Evolutionary conservation across 2,329 filamentous ascomycete species (phyloP).

Genomic region (Xylariales sp.): DNA sequence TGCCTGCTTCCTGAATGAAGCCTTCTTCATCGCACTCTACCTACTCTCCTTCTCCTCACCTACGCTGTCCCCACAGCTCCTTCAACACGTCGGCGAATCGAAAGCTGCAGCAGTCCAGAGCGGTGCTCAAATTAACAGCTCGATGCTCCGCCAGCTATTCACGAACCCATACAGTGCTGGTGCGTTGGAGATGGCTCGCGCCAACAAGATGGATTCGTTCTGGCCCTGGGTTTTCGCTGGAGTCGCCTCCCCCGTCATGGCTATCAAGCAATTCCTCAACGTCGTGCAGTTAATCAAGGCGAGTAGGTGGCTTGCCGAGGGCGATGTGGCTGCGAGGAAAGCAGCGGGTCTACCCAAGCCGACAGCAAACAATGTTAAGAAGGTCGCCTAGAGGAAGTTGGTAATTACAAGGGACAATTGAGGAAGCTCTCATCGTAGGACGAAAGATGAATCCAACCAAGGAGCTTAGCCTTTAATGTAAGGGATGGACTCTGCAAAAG

Average conservation of each 20-base stretch:
- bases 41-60: conserved; percentile 95
- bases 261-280: conserved; percentile 89
- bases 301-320: conserved; percentile 85
- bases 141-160: conserved; percentile 70
- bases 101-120: conserved; percentile 52
- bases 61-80: conserved; percentile 78
- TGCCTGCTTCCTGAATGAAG: conserved; percentile 85
- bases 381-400: conserved; percentile 13
- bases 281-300: conserved; percentile 91
- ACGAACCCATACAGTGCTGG: conserved; percentile 87
- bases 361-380: conserved; percentile 29
- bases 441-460: too few relatives aligned
- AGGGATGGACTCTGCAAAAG: too few relatives aligned
- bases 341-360: conserved; percentile 46
- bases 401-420: too few relatives aligned
- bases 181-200: conserved; percentile 84
- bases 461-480: too few relatives aligned
- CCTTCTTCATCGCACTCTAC: conserved; percentile 98
- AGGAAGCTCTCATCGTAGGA: too few relatives aligned
- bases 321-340: conserved; percentile 67
- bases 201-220: conserved; percentile 84
- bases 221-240: conserved; percentile 67
- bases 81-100: conserved; percentile 52
- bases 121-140: conserved; percentile 65
- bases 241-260: conserved; percentile 82